Evolutionary conservation across 371 early-diverging fungal species (phyloP), one percentile per base, ranked within the genome.

Genomic region (Syncephalastrum monosporum): DNA sequence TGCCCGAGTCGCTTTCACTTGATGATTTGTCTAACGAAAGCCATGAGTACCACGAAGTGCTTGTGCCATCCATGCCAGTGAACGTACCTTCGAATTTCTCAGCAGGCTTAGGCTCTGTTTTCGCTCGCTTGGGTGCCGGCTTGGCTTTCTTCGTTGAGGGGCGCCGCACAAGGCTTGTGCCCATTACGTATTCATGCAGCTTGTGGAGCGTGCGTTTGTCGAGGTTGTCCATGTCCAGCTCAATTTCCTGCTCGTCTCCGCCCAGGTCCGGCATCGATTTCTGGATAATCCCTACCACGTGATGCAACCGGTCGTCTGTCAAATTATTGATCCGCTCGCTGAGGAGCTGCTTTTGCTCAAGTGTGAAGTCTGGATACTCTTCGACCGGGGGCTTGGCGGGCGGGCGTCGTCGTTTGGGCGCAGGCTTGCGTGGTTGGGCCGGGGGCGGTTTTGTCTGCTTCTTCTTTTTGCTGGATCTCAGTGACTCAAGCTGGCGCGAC

Each of bases 171-270:
- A 73, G 50, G 46, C 71, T 80, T 57, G 82, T 82, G 29, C 77
- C 82, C 16, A 75, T 79, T 3, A 95, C 97, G 71, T 90, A 95
- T 60, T 90, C 82, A 64, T 94, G 94, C 59, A 98, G 72, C 66
- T 83, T 83, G 68, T 85, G 86, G 38, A 96, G 81, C 13, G 96
- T 95, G n/a, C 61, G 72, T 59, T 82, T 77, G 65, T 93, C 92
- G 46, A 98, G 75, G 0, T 92, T 76, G 61, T 95, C 95, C 64
- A 98, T 95, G 63, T 98, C 98, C 53, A 98, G 81, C 62, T 96
- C 97, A 60, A 96, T 92, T 69, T 94, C 96, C 25, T 93, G 94
- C 60, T 90, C 81, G 13, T 89, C 84, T 19, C 84, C 87, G 58
- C 84, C 81, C 47, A 96, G 56, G 44, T 87, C 82, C 0, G 95